Base-by-base conservation (phyloP, 768 basidiomycete species). In the Russula ochroleuca region DNA sequence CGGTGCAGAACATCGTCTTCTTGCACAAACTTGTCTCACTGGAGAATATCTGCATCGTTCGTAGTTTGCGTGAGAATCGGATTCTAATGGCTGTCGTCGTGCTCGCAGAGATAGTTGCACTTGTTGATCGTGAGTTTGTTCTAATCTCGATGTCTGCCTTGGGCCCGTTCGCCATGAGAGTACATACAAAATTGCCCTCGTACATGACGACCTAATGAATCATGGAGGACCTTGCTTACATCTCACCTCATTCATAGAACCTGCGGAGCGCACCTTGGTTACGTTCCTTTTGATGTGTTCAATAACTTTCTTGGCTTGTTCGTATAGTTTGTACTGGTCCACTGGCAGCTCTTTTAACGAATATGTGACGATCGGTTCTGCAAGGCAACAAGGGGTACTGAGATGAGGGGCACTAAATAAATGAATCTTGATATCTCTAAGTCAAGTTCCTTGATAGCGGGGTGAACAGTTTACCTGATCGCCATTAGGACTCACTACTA, bases 221-320 rank as follows among this genome's bases (percentile, higher is more conserved):
- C 8, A 25, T 7, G 40, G 19, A 50, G 31, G 41, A 52, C 19
- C 38, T 23, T 13, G 28, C 38, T 37, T 31, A 38, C 15, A 19
- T 41, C 23, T 48, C 21, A 37, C 25, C 31, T 47, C 11, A n/a
- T n/a, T n/a, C n/a, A n/a, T n/a, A n/a, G n/a, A 19, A 40, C 11
- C 25, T 48, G 25, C 23, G 21, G 37, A 8, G 63, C 73, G 15
- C 62, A 83, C 84, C 74, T 77, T 78, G 2, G 84, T 82, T n/a
- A 81, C 80, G 31, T 80, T 75, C 64, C 78, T 76, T 65, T 81
- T 84, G 33, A 85, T 75, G 61, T 80, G 77, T 47, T 80, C 76
- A 3, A 84, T 72, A 23, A 80, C 72, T 17, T 72, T 68, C 5
- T 70, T 73, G 9, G 81, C 80, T 64, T 81, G 80, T 40, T 76